Evolutionary conservation across 306 rosid species (phyloP), one percentile per base, ranked within the genome.

Genomic region (Cucurbita moschata): DNA sequence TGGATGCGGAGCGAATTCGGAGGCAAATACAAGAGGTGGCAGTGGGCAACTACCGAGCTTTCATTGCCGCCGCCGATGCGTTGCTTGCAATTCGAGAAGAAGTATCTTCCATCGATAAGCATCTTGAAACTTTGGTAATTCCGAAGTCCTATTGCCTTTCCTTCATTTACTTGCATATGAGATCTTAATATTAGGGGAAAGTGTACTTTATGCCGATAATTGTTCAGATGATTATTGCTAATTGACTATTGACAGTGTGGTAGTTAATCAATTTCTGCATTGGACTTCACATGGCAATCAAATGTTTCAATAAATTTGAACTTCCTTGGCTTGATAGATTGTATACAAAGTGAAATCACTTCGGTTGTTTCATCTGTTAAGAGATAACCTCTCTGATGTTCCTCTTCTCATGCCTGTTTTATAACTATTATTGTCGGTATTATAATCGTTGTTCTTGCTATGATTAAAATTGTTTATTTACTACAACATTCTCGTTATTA

Each of bases 1-100:
- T 95, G 37, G 99, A 95, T 75, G 96, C 97, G 73, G 99, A 95
- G 82, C 88, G 99, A 70, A 95, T 95, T 76, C 96, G 89, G 85
- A 80, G 96, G 82, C 99, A 95, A 87, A 89, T 95, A 94, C 97
- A 95, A 50, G 99, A 95, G 86, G 99, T 91, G 74, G 99, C 99
- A 2, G 92, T 95, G 15, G 87, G 81, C 23, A 95, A 89, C 75
- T 95, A 95, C 86, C 88, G 93, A 14, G 90, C 96, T 0, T 95
- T 91, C 82, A 95, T 95, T 49, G 80, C 97, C 38, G 96, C 99
- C 16, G 90, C 97, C 2, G 97, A 91, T 43, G 91, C 96, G 11
- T 85, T 95, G 86, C 85, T 89, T 40, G 90, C 92, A 26, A 91
- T 95, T 80, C 91, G 99, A 2, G 87, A 88, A 51, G 86, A 95